A percentile compares a stretch with the other conserved stretches of the same genome.
phyloP scores from a whole-genome alignment of 768 basidiomycete species.

The Tulasnella sp. region DNA sequence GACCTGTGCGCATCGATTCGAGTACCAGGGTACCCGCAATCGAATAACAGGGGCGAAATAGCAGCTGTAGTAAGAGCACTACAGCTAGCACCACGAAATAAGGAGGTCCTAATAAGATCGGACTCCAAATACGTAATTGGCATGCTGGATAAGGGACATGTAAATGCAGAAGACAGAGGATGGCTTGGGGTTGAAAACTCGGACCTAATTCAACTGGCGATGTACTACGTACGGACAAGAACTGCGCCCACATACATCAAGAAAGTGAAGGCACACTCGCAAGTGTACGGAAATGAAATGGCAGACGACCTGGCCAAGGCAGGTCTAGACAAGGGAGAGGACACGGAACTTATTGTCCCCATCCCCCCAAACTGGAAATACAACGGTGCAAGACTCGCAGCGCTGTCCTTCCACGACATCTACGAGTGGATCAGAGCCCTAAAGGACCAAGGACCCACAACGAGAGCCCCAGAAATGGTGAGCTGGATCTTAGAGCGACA shows the following conservation, averaged over 20 bases:
- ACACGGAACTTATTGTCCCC: not conserved
- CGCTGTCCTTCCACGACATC: not conserved
- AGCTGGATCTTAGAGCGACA: too few species aligned
- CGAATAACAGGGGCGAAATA: not conserved
- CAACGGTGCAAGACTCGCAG: not conserved
- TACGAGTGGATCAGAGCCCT: not conserved
- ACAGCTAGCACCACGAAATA: not conserved
- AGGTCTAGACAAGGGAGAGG: not conserved
- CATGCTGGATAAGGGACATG: not conserved
- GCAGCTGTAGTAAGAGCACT: not conserved
- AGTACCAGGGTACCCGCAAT: not conserved
- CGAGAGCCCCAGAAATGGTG: not conserved
- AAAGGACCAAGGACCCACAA: not conserved
- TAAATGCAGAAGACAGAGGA: not conserved
- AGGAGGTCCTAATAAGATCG: not conserved
- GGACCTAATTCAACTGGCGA: not conserved
- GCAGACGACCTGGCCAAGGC: not conserved
- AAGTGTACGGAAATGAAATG: not conserved
- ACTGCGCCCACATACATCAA: not conserved
- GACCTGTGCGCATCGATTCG: not conserved
- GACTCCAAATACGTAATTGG: not conserved
- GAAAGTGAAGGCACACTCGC: not conserved
- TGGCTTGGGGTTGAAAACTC: not conserved
- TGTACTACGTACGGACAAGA: not conserved
- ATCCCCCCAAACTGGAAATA: not conserved